These are phyloP conservation scores for Erodium maritimum DNA, from an alignment of 345 rosid genomes.

Conservation along the genomic window DNA sequence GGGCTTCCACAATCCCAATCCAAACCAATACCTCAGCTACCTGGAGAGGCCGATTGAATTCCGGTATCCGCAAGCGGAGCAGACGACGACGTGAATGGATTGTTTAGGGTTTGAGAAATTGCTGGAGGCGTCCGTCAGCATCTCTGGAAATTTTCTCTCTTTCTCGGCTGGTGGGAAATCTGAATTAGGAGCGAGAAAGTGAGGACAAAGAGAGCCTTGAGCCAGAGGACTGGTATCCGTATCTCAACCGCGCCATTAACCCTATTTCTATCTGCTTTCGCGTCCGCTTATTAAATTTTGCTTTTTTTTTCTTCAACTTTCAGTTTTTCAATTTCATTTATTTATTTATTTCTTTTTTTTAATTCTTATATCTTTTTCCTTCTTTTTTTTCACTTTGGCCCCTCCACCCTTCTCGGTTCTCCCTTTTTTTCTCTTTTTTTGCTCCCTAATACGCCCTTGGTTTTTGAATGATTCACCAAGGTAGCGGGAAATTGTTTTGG, in stretches of 20 bases:
- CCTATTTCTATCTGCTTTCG: constrained; percentile 28
- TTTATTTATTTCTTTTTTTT: neutral
- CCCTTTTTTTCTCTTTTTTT: neutral
- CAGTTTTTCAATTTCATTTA: neutral
- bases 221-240: constrained; percentile 14
- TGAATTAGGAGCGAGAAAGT: constrained; percentile 36
- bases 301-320: neutral
- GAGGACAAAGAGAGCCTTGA: constrained; percentile 32
- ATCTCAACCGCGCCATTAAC: constrained; percentile 29
- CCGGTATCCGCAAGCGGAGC: neutral
- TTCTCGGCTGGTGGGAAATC: constrained; percentile 22
- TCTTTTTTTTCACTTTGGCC: neutral
- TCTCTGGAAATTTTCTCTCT: neutral
- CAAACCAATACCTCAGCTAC: neutral
- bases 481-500: neutral
- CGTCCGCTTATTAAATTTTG: constrained; percentile 26
- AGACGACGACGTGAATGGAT: neutral
- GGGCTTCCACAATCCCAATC: constrained; percentile 3
- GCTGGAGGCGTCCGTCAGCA: neutral
- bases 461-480: neutral
- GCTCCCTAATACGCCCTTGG: neutral
- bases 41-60: neutral
- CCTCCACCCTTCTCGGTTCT: too few relatives aligned
- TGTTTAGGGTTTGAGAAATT: neutral
- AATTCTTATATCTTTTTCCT: neutral